A percentile compares a stretch with the other conserved stretches of the same genome.
Conservation (phyloP, 2,329 filamentous ascomycete species). For the Trichoderma polysporum region DNA sequence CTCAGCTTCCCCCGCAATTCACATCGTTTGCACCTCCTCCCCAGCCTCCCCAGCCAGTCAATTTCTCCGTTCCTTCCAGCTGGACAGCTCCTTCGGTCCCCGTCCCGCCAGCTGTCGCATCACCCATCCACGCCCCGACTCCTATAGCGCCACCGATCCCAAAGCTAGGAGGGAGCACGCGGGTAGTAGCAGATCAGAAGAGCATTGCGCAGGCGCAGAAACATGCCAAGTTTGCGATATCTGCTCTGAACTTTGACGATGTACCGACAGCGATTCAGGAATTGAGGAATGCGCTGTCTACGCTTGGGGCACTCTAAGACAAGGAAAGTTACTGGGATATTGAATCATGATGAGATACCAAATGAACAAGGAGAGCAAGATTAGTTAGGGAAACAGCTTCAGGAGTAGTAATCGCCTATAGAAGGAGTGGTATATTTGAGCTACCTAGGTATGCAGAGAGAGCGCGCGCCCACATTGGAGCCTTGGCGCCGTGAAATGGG, state of each 20-base stretch:
- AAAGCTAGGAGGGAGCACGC: neutral
- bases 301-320: slow-evolving; percentile 58
- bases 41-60: slow-evolving; percentile 22
- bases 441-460: slow-evolving; percentile 10
- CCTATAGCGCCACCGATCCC: slow-evolving; percentile 16
- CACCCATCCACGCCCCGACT: slow-evolving; percentile 20
- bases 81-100: slow-evolving; percentile 2
- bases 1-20: slow-evolving; percentile 28
- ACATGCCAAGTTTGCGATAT: slow-evolving; percentile 95
- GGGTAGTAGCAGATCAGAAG: slow-evolving; percentile 30
- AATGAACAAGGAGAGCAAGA: neutral
- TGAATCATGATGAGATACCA: neutral
- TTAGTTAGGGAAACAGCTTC: neutral
- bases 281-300: slow-evolving; percentile 69
- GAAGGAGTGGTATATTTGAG: slow-evolving; percentile 2
- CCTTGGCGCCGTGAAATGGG: neutral
- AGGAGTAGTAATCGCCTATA: slow-evolving; percentile 8
- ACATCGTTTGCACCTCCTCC: slow-evolving; percentile 26
- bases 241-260: slow-evolving; percentile 94
- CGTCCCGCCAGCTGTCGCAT: slow-evolving; percentile 26
- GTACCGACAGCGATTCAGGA: slow-evolving; percentile 86
- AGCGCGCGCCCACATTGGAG: neutral
- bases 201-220: slow-evolving; percentile 86
- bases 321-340: neutral
- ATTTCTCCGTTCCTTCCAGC: slow-evolving; percentile 22